These are phyloP conservation scores for Nymphaea colorata DNA, from an alignment of 164 flowering plant species.

Conservation along the genomic window DNA sequence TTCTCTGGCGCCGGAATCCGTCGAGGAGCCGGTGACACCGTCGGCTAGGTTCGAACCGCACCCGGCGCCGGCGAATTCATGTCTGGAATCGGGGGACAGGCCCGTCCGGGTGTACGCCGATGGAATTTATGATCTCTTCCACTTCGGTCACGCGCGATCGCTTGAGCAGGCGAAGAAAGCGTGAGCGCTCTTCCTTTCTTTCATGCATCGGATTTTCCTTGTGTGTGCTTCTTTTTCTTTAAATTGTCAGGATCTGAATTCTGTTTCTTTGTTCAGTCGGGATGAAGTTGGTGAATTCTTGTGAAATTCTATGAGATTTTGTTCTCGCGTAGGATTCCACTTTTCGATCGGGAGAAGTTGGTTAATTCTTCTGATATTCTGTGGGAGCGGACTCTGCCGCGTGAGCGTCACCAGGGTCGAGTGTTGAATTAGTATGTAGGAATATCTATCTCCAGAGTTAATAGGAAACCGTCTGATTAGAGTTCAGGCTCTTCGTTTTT, in stretches of 20 bases:
- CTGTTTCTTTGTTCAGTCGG: neutral
- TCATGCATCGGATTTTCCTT: neutral
- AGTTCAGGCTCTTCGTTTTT: no score
- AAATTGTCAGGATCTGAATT: neutral
- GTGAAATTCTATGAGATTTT: neutral
- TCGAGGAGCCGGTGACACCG: neutral
- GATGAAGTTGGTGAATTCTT: neutral
- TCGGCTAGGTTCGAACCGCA: constrained; percentile 1
- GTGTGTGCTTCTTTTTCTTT: neutral
- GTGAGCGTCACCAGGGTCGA: no score
- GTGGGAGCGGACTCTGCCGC: no score
- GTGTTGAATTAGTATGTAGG: no score
- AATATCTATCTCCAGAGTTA: no score
- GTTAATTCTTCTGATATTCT: no score
- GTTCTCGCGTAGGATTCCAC: no score
- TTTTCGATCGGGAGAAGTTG: no score
- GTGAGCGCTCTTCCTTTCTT: constrained; percentile 12
- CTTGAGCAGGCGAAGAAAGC: constrained; percentile 88
- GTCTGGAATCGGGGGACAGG: constrained; percentile 1
- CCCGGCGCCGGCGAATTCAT: constrained; percentile 3
- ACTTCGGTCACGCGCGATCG: constrained; percentile 88
- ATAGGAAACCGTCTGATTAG: no score
- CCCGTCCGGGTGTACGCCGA: constrained; percentile 15
- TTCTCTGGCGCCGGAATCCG: neutral
- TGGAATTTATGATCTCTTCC: constrained; percentile 78